Evolutionary conservation across 1,139 yeast genomes (phyloP).

Genomic region (Yamadazyma atmosphaerica): DNA sequence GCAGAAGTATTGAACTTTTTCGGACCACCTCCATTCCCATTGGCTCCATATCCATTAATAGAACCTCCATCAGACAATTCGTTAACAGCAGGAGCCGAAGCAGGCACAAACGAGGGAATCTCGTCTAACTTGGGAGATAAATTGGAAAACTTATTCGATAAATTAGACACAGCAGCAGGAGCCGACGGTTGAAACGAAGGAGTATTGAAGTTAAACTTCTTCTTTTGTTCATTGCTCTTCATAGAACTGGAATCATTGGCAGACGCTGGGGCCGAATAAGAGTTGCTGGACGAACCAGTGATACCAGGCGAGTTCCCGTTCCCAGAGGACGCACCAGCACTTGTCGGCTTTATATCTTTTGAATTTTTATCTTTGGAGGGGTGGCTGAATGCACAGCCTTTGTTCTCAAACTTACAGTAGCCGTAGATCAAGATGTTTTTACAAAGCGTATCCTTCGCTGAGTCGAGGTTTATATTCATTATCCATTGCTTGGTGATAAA

Average conservation of each 20-base stretch:
- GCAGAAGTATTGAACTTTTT: conserved; percentile 36
- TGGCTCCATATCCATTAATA: conserved; percentile 11
- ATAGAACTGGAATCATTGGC: conserved; percentile 6
- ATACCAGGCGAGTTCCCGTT: too few species aligned
- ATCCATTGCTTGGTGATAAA: not conserved
- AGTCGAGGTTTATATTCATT: conserved; percentile 47
- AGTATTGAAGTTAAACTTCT: conserved; percentile 58
- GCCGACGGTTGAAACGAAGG: conserved; percentile 63
- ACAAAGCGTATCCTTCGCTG: conserved; percentile 80
- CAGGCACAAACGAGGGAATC: conserved; percentile 59
- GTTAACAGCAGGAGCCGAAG: conserved; percentile 8
- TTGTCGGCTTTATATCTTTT: not conserved
- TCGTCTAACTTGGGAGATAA: conserved; percentile 57
- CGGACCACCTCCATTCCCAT: conserved; percentile 9
- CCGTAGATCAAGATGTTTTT: conserved; percentile 86
- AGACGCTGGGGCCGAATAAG: conserved; percentile 6
- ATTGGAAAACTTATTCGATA: conserved; percentile 44
- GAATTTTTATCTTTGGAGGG: not conserved
- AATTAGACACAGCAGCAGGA: conserved; percentile 15
- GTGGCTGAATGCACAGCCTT: conserved; percentile 86
- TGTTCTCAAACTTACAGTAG: conserved; percentile 83
- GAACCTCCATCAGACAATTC: not conserved
- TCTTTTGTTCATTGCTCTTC: conserved; percentile 11
- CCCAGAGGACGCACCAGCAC: not conserved
- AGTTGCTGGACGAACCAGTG: conserved; percentile 4